Base-by-base conservation (phyloP, 164 flowering plant genomes). In the Stephania cephalantha region DNA sequence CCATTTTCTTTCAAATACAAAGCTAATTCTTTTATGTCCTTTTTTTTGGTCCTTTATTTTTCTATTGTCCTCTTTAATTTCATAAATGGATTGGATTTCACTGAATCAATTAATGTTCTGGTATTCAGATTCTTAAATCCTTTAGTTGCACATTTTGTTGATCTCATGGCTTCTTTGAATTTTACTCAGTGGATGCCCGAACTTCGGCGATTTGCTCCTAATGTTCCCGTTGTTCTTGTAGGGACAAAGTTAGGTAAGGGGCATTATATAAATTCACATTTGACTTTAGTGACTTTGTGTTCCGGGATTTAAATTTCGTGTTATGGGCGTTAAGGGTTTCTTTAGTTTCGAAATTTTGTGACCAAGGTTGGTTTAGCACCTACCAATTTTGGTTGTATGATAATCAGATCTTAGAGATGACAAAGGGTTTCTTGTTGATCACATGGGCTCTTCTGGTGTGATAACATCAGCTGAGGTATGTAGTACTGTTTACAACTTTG, bases 151-250 rank as follows among this genome's bases (percentile, higher is more conserved):
- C 64, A 25, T 30, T 25, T 53, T 30, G 3, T 18, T 17, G 7
- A 4, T 8, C 7, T 42, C 55, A 9, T 30, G 17, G 7, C n/a
- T 18, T 29, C 20, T 20, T 69, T 9, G 18, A 6, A 13, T 50
- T 74, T 71, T 69, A n/a, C n/a, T 9, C 90, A 95, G 99, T 95
- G 99, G 99, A 95, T 95, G 97, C 99, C 99, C 9, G 99, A 95
- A 79, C 97, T 95, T 75, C 95, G 94, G 17, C 83, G 97, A 65
- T 95, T 93, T 80, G 99, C 98, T n/a, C 97, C 99, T 7, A 90
- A 90, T 79, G 97, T 95, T 78, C 99, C 99, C 48, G 84, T 95
- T 82, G 92, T 95, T 74, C 97, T 95, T 76, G 99, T 95, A 83
- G 99, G 99, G 73, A 95, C 99, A 55, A 95, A 95, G 76, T 72